A percentile compares a stretch with the other conserved stretches of the same genome.
phyloP scores from a whole-genome alignment of 2,329 filamentous ascomycete genomes.

The Pseudogymnoascus sp. region DNA sequence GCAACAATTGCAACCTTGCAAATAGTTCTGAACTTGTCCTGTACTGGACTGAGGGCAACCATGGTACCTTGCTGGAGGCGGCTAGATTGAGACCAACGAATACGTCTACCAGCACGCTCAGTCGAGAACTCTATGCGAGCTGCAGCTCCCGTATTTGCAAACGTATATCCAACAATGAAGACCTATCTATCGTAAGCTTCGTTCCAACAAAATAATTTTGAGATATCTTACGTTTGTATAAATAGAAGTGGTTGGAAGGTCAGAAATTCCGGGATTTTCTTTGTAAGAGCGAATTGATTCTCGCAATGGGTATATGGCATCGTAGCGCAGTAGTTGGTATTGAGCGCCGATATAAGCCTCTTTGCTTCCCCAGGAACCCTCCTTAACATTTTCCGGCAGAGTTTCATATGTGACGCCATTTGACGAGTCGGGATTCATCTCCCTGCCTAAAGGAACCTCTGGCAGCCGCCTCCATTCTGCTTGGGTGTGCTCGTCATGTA shows the following conservation, averaged over 20 bases:
- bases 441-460: slow-evolving; percentile 47
- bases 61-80: slow-evolving; percentile 46
- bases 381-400: slow-evolving; percentile 46
- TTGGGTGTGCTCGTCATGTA: background rate
- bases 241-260: slow-evolving; percentile 51
- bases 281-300: slow-evolving; percentile 54
- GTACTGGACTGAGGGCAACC: slow-evolving; percentile 43
- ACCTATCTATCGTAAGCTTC: slow-evolving; percentile 41
- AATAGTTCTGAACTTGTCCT: slow-evolving; percentile 55
- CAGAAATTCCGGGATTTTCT: slow-evolving; percentile 45
- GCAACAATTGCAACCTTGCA: slow-evolving; percentile 68
- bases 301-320: slow-evolving; percentile 62
- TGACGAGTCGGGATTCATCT: slow-evolving; percentile 38
- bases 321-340: slow-evolving; percentile 69
- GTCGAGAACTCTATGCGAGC: slow-evolving; percentile 65
- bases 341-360: slow-evolving; percentile 64
- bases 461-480: slow-evolving; percentile 35
- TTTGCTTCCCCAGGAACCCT: slow-evolving; percentile 51
- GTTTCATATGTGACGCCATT: background rate
- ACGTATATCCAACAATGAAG: slow-evolving; percentile 55
- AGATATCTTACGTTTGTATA: slow-evolving; percentile 56
- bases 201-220: background rate
- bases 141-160: slow-evolving; percentile 55
- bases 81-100: slow-evolving; percentile 54
- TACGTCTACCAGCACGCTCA: slow-evolving; percentile 53